A percentile compares a stretch with the other conserved stretches of the same genome.
phyloP scores from a whole-genome alignment of 2,329 filamentous ascomycete species.

The Aspergillus jensenii region DNA sequence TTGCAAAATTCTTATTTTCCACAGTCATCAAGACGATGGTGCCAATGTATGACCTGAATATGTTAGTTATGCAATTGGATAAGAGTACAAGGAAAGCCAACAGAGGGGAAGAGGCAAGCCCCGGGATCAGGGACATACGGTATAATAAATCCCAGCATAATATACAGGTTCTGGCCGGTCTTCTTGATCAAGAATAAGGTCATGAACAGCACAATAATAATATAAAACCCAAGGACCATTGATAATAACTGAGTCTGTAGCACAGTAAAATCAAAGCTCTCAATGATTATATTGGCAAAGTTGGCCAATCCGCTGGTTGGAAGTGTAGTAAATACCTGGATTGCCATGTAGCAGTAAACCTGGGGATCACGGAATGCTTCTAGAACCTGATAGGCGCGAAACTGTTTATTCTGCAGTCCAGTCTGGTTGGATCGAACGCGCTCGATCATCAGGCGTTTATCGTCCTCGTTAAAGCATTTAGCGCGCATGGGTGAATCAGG shows the following conservation, averaged over 20 bases:
- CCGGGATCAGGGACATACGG: slow-evolving; percentile 50
- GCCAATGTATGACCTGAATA: slow-evolving; percentile 62
- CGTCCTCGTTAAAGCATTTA: slow-evolving; percentile 65
- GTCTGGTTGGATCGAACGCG: slow-evolving; percentile 62
- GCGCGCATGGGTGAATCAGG: slow-evolving; percentile 71
- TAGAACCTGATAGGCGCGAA: slow-evolving; percentile 54
- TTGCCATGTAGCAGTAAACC: slow-evolving; percentile 63
- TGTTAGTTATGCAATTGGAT: background rate
- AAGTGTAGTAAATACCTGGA: slow-evolving; percentile 70
- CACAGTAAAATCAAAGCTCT: slow-evolving; percentile 62
- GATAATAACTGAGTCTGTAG: slow-evolving; percentile 71
- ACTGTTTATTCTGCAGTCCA: slow-evolving; percentile 58
- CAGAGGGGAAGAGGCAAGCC: no score
- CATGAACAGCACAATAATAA: slow-evolving; percentile 66
- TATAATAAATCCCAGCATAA: slow-evolving; percentile 66
- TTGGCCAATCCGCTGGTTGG: slow-evolving; percentile 71
- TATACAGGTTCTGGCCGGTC: slow-evolving; percentile 64
- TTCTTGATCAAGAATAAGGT: slow-evolving; percentile 69
- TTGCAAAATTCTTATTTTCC: slow-evolving; percentile 55
- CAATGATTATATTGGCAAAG: slow-evolving; percentile 74
- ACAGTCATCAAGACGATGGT: slow-evolving; percentile 73
- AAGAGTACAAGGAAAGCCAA: slow-evolving; percentile 7
- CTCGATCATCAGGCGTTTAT: slow-evolving; percentile 64
- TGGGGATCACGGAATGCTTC: slow-evolving; percentile 66
- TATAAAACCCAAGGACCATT: slow-evolving; percentile 71